A percentile compares a stretch with the other conserved stretches of the same genome.
Conservation (phyloP, 1,284 basidiomycete species). For the Irpex sp. region DNA sequence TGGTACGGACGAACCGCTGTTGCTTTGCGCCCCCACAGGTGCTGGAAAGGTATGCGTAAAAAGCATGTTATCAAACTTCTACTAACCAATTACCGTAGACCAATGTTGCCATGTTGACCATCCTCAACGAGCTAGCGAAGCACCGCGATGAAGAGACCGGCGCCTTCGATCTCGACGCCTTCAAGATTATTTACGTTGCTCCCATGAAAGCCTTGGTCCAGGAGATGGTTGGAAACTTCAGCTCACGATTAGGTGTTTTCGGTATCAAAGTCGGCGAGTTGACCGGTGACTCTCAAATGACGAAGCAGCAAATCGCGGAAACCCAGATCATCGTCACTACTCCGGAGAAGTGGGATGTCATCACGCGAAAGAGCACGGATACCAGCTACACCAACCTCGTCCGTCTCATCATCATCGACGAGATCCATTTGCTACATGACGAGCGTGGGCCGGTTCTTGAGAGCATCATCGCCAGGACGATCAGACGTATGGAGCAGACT, state of each 20-base stretch:
- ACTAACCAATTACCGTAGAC: slow-evolving; percentile 52
- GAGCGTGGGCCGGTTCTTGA: slow-evolving; percentile 98
- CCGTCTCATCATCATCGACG: slow-evolving; percentile 95
- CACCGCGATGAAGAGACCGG: slow-evolving; percentile 83
- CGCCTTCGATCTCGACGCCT: slow-evolving; percentile 83
- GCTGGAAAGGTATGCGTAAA: slow-evolving; percentile 82
- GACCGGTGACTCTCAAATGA: slow-evolving; percentile 97
- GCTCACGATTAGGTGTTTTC: slow-evolving; percentile 76
- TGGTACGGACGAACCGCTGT: slow-evolving; percentile 90
- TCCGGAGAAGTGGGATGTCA: slow-evolving; percentile 99
- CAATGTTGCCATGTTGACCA: slow-evolving; percentile 95
- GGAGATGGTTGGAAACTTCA: slow-evolving; percentile 96
- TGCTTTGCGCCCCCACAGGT: slow-evolving; percentile 97
- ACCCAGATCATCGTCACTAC: slow-evolving; percentile 99
- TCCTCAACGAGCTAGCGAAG: slow-evolving; percentile 86
- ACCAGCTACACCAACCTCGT: slow-evolving; percentile 98
- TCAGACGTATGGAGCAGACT: slow-evolving; percentile 94
- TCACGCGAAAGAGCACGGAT: slow-evolving; percentile 97
- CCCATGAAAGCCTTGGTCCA: slow-evolving; percentile 99
- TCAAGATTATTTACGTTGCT: slow-evolving; percentile 98
- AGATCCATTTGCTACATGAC: slow-evolving; percentile 97
- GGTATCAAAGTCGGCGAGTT: slow-evolving; percentile 93
- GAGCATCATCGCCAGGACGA: slow-evolving; percentile 88
- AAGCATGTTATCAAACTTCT: slow-evolving; percentile 8
- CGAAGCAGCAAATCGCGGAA: slow-evolving; percentile 95